phyloP scores from a whole-genome alignment of 208 protist species.

The Leishmania gerbilli region DNA sequence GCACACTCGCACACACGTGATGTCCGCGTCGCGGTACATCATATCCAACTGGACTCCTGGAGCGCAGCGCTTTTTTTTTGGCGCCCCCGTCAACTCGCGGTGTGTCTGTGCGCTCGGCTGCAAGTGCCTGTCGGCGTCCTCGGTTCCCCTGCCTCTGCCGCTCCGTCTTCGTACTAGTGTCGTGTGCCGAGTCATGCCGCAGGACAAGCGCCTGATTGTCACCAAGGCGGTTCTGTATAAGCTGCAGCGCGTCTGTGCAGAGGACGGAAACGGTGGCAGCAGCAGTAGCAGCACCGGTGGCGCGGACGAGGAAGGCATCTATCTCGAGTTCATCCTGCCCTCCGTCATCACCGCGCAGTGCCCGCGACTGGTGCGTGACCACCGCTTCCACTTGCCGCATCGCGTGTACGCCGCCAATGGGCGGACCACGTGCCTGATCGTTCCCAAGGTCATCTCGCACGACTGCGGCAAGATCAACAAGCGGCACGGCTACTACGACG shows the following conservation, averaged over 20 bases:
- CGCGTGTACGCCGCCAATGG: constrained; percentile 62
- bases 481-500: constrained; percentile 84
- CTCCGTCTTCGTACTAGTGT: neutral
- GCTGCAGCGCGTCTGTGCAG: constrained; percentile 60
- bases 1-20: neutral
- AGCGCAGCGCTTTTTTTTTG: neutral
- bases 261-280: constrained; percentile 1
- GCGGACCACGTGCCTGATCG: constrained; percentile 76
- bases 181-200: constrained; percentile 52
- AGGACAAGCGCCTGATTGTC: constrained; percentile 88
- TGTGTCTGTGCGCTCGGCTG: neutral
- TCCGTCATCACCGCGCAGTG: constrained; percentile 64
- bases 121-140: neutral
- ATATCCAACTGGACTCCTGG: neutral
- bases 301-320: constrained; percentile 60
- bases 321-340: constrained; percentile 72
- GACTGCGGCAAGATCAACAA: constrained; percentile 88
- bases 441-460: constrained; percentile 69
- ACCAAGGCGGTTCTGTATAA: constrained; percentile 87
- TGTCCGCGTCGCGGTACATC: neutral
- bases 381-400: constrained; percentile 59
- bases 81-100: neutral
- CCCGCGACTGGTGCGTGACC: constrained; percentile 52
- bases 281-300: constrained; percentile 19
- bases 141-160: neutral